Base-by-base conservation (phyloP, 2,329 filamentous ascomycete genomes). In the Immersiporthe knoxdaviesiana region DNA sequence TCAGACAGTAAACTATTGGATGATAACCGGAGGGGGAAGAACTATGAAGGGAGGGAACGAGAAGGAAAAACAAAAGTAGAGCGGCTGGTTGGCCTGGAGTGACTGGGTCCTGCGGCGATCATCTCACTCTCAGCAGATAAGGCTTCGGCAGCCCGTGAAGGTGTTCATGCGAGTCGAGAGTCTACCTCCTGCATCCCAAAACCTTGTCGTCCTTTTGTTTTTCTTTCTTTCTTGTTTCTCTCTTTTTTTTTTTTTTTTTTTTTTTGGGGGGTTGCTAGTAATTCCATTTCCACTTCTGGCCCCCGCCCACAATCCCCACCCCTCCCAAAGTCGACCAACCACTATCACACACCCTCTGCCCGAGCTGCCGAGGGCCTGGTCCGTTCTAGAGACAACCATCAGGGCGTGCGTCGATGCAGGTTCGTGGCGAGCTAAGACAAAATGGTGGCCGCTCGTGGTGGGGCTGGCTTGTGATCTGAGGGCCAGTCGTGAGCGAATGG, bases 161-260 rank as follows among this genome's bases (percentile, higher is more conserved):
- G 27, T n/a, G 52, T 56, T 56, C 52, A 56, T 56, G 52, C 52
- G 52, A 56, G 52, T 30, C 52, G 52, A 56, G 52, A 30, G 52
- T 56, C 52, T 16, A 56, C 27, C 52, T 56, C 52, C 27, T 30
- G 52, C 24, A 56, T 30, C 21, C 44, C 27, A 18, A 56, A 30
- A 56, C 52, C 52, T 56, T 56, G 52, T 30, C 27, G 24, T 27
- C 24, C 16, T n/a, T 16, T n/a, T 47, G 44, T 18, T n/a, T n/a
- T n/a, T n/a, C n/a, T n/a, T n/a, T n/a, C n/a, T n/a, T n/a, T n/a
- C n/a, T n/a, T n/a, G n/a, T n/a, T n/a, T n/a, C n/a, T n/a, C n/a
- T n/a, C n/a, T n/a, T n/a, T n/a, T n/a, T n/a, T n/a, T n/a, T n/a
- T n/a, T n/a, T n/a, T n/a, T n/a, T n/a, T n/a, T n/a, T n/a, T n/a